Conservation (phyloP, 192 early-diverging fungal species). For the Podila horticola region DNA sequence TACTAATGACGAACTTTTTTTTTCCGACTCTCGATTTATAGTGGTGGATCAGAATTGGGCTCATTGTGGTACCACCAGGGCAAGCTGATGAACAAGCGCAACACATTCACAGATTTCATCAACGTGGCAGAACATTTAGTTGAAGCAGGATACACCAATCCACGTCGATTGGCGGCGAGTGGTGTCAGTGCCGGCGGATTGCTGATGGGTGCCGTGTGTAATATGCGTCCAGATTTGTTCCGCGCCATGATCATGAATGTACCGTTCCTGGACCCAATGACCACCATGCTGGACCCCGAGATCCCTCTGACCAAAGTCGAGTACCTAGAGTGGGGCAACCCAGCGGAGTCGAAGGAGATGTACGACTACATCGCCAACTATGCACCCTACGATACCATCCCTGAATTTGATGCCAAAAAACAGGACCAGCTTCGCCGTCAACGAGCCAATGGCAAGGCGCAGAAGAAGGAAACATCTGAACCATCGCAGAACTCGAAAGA, state of each 20-base stretch:
- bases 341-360: slow-evolving; percentile 53
- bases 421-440: neutral
- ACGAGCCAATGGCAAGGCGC: neutral
- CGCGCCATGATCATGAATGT: slow-evolving; percentile 79
- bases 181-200: slow-evolving; percentile 86
- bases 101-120: slow-evolving; percentile 79
- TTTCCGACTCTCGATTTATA: slow-evolving; percentile 10
- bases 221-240: slow-evolving; percentile 73
- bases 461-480: neutral
- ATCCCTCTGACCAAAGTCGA: slow-evolving; percentile 79
- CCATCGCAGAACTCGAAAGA: neutral
- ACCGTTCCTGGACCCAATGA: slow-evolving; percentile 88
- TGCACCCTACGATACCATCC: slow-evolving; percentile 77
- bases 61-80: slow-evolving; percentile 82
- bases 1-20: neutral
- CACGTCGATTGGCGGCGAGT: slow-evolving; percentile 67
- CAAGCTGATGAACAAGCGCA: slow-evolving; percentile 74
- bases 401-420: slow-evolving; percentile 8
- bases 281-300: slow-evolving; percentile 82
- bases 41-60: slow-evolving; percentile 85
- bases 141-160: slow-evolving; percentile 63
- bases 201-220: slow-evolving; percentile 66
- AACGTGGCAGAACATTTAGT: slow-evolving; percentile 73
- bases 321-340: slow-evolving; percentile 83
- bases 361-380: slow-evolving; percentile 71